Conservation (phyloP, 1,284 basidiomycete species). For the Malassezia yamatoensis region DNA sequence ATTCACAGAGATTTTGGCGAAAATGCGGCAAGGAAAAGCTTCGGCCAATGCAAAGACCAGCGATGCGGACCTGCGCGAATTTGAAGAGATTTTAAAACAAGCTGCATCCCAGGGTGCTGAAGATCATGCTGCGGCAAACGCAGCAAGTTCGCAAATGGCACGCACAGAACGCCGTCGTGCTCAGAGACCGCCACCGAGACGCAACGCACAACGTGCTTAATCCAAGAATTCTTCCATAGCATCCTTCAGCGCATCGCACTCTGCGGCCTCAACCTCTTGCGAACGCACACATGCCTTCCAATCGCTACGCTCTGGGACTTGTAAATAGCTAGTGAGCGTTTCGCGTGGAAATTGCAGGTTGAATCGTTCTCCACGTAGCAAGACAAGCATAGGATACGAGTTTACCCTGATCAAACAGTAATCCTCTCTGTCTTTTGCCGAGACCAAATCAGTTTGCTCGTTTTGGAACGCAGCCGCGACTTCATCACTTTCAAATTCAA, state of each 20-base stretch:
- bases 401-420: slow-evolving; percentile 15
- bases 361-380: slow-evolving; percentile 19
- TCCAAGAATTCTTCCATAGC: slow-evolving; percentile 16
- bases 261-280: slow-evolving; percentile 17
- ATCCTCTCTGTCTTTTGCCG: slow-evolving; percentile 10
- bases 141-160: slow-evolving; percentile 27
- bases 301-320: slow-evolving; percentile 28
- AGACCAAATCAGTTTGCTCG: neutral
- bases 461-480: slow-evolving; percentile 8
- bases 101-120: slow-evolving; percentile 75
- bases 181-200: neutral
- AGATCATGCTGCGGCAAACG: slow-evolving; percentile 73
- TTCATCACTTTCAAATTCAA: slow-evolving; percentile 16
- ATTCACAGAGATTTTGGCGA: slow-evolving; percentile 78
- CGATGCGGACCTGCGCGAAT: slow-evolving; percentile 35
- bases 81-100: slow-evolving; percentile 65
- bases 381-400: slow-evolving; percentile 6
- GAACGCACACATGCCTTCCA: slow-evolving; percentile 28
- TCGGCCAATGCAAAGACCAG: slow-evolving; percentile 3
- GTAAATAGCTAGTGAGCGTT: slow-evolving; percentile 25
- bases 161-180: slow-evolving; percentile 11
- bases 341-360: slow-evolving; percentile 19
- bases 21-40: slow-evolving; percentile 45
- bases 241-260: slow-evolving; percentile 20
- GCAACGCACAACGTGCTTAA: neutral